Conservation (phyloP, 441 rosid species). For the Manihot esculenta region DNA sequence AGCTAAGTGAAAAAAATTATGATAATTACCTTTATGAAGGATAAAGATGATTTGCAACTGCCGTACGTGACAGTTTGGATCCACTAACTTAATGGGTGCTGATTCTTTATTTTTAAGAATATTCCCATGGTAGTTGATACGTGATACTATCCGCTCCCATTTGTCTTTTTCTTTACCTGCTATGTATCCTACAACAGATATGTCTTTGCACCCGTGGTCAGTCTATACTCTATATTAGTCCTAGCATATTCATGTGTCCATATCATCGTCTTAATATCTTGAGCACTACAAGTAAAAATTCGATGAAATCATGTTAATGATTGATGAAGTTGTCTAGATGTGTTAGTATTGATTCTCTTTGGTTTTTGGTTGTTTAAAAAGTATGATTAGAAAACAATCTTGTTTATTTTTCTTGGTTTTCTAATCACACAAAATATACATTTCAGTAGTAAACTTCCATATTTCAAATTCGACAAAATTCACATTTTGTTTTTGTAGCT, state of each 20-base stretch:
- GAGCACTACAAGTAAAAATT: not conserved
- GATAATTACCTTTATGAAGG: not conserved
- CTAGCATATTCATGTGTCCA: not conserved
- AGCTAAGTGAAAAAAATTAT: not conserved
- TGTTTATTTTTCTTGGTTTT: not conserved
- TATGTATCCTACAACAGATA: not conserved
- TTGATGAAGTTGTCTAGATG: not conserved
- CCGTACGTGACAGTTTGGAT: not conserved
- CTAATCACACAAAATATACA: not conserved
- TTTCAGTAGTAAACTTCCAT: not conserved
- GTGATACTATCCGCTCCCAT: not conserved
- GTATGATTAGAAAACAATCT: not conserved
- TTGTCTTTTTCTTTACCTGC: not conserved
- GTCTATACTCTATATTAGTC: not conserved
- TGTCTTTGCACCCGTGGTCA: not conserved
- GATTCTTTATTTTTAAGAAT: not conserved
- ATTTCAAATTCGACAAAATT: not conserved
- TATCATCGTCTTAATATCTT: not conserved
- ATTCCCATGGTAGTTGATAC: too few relatives aligned
- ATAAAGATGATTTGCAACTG: slow-evolving; percentile 5
- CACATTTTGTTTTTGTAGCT: not conserved
- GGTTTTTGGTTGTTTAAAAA: not conserved
- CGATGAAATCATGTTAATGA: not conserved
- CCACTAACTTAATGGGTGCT: not conserved
- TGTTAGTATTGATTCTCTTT: not conserved